phyloP scores from a whole-genome alignment of 345 rosid species.

The Xanthoceras sorbifolium region DNA sequence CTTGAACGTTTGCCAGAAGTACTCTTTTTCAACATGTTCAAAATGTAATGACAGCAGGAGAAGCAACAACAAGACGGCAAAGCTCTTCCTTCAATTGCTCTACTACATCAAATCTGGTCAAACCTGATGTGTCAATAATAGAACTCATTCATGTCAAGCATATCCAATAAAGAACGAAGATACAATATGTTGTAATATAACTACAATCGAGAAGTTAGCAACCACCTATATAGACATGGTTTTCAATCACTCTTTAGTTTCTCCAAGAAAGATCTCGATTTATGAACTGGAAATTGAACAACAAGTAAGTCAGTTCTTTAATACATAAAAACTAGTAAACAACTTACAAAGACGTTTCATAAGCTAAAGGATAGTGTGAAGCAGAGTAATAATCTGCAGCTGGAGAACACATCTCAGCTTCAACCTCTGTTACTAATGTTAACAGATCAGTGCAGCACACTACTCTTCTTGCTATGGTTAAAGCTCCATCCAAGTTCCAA shows the following conservation, averaged over 20 bases:
- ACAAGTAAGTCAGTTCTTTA: not conserved
- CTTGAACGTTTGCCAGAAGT: not conserved
- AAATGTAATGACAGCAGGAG: not conserved
- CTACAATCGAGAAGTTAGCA: not conserved
- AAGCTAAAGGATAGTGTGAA: too few species aligned
- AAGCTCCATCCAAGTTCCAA: too few species aligned
- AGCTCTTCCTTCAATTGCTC: constrained; percentile 1
- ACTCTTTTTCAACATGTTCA: not conserved
- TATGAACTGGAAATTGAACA: not conserved
- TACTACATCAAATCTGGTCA: not conserved
- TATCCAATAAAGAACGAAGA: not conserved
- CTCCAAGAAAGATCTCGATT: not conserved
- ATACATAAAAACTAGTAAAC: not conserved
- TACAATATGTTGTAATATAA: not conserved
- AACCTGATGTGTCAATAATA: not conserved
- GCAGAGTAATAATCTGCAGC: too few species aligned
- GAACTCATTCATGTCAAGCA: not conserved
- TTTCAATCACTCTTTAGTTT: not conserved
- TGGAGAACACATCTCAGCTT: too few species aligned
- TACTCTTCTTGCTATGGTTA: too few species aligned
- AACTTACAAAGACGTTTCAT: not conserved
- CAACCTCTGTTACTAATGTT: too few species aligned
- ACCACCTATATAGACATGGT: not conserved
- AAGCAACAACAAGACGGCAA: not conserved
- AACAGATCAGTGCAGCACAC: too few species aligned